phyloP scores from a whole-genome alignment of 73 alveolate species.

The Effrenium voratum region DNA sequence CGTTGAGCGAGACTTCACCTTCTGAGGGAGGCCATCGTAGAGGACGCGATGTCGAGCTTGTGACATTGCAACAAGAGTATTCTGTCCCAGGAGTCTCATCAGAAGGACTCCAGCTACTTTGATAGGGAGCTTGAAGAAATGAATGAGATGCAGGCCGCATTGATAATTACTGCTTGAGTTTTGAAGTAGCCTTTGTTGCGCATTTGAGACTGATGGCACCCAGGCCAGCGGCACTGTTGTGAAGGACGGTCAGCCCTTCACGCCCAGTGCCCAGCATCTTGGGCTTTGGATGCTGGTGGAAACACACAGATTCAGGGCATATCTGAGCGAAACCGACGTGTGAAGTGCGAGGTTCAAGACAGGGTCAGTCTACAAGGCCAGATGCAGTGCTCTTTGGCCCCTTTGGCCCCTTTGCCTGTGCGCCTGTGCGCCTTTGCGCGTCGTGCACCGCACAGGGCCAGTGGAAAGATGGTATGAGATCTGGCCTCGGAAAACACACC shows the following conservation, averaged over 20 bases:
- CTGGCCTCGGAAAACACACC: slow-evolving; percentile 18
- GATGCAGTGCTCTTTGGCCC: neutral
- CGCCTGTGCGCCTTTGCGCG: neutral
- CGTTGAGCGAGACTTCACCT: neutral
- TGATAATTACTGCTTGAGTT: too few species aligned
- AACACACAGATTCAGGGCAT: neutral
- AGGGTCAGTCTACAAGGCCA: neutral
- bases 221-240: neutral
- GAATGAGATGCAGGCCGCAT: slow-evolving; percentile 16
- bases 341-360: neutral
- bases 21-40: too few species aligned
- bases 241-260: neutral
- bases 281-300: neutral
- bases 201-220: too few species aligned
- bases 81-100: neutral
- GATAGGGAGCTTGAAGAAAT: neutral
- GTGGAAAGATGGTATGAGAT: slow-evolving; percentile 36
- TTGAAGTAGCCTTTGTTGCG: too few species aligned
- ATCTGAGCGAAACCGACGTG: too few species aligned
- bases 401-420: neutral
- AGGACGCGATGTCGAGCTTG: too few species aligned
- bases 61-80: too few species aligned
- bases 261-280: neutral
- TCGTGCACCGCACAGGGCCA: slow-evolving; percentile 22
- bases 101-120: slow-evolving; percentile 38